These are phyloP conservation scores for Naganishia cerealis DNA, from an alignment of 1,284 basidiomycete genomes.

Conservation along the genomic window DNA sequence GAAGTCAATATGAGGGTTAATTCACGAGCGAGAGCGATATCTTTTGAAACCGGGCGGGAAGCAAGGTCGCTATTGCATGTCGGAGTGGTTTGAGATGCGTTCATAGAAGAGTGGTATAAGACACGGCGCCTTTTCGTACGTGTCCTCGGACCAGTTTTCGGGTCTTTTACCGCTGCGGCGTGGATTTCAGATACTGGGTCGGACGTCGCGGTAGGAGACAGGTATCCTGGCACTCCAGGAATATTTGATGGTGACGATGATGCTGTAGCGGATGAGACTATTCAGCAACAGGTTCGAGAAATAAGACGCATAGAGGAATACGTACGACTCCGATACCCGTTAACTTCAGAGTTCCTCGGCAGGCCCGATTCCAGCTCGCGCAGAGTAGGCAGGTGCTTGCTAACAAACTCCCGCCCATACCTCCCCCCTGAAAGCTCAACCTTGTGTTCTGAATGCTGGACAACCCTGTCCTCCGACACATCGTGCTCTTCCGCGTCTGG, in stretches of 20 bases:
- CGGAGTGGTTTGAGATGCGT: not conserved
- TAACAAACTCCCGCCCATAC: conserved; percentile 17
- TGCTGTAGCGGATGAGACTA: not conserved
- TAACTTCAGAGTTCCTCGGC: not conserved
- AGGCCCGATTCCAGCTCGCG: not conserved
- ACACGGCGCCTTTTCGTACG: not conserved
- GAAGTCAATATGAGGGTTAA: conserved; percentile 1
- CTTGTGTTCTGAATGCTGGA: not conserved
- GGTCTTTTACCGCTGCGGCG: not conserved
- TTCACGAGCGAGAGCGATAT: not conserved
- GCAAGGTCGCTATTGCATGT: not conserved
- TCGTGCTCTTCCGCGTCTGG: conserved; percentile 2
- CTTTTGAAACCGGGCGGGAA: not conserved
- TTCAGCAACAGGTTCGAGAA: not conserved
- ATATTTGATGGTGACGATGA: not conserved
- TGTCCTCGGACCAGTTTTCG: not conserved
- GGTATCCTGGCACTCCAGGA: not conserved
- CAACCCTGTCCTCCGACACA: not conserved
- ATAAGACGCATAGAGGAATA: not conserved
- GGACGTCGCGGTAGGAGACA: not conserved
- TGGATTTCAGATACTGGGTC: not conserved
- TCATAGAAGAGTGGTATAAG: not conserved
- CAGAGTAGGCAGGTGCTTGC: conserved; percentile 5
- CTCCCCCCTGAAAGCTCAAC: not conserved
- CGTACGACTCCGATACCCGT: not conserved